phyloP scores from a whole-genome alignment of 371 early-diverging fungal genomes.

The Rhizopus microsporus region DNA sequence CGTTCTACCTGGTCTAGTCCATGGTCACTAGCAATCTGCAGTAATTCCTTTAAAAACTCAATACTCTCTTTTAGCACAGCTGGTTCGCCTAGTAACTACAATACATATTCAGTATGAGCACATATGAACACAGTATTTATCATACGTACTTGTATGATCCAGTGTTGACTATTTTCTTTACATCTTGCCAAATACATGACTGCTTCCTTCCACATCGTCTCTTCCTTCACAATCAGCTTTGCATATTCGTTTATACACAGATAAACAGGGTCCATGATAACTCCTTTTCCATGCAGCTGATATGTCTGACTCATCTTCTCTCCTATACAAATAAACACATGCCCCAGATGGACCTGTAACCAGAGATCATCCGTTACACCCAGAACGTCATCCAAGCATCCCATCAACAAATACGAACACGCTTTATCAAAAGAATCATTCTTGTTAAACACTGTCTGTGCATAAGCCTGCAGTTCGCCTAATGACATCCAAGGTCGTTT shows the following conservation, averaged over 20 bases:
- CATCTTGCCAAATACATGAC: conserved; percentile 29
- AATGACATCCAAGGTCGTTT: not conserved
- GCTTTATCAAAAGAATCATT: not conserved
- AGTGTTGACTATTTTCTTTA: conserved; percentile 26
- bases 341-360: conserved; percentile 26
- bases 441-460: not conserved
- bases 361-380: conserved; percentile 6
- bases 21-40: conserved; percentile 2
- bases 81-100: conserved; percentile 7
- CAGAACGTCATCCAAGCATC: conserved; percentile 20
- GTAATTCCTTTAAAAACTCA: not conserved
- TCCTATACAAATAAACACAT: conserved; percentile 14
- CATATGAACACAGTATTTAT: not conserved
- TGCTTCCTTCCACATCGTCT: conserved; percentile 38
- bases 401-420: conserved; percentile 8
- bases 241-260: conserved; percentile 31
- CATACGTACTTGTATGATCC: conserved; percentile 25
- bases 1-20: not conserved
- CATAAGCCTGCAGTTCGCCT: not conserved
- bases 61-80: conserved; percentile 1
- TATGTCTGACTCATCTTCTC: not conserved
- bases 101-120: not conserved
- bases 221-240: conserved; percentile 13
- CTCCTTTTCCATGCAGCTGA: conserved; percentile 1
- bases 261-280: conserved; percentile 30